These are phyloP conservation scores for Odonthalia washingtoniensis DNA, from an alignment of 31 red algal genomes.

Conservation along the genomic window DNA sequence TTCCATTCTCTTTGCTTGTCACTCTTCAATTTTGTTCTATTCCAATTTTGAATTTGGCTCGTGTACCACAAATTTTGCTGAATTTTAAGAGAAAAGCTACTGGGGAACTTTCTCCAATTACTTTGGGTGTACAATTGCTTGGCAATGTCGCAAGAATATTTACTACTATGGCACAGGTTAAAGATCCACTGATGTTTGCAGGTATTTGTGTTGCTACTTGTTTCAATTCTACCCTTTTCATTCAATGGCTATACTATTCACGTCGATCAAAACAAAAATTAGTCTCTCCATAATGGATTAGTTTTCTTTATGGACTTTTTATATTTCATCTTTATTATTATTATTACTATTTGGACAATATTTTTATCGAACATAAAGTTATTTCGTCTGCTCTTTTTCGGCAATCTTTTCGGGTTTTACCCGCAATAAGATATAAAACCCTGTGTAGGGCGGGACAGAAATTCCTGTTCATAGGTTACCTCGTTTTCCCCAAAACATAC, in stretches of 20 bases:
- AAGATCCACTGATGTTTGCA: constrained; percentile 82
- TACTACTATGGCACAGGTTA: constrained; percentile 91
- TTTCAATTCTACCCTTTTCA: constrained; percentile 68
- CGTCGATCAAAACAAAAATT: neutral
- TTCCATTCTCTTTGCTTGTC: constrained; percentile 52
- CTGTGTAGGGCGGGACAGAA: no score
- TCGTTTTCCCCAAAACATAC: no score
- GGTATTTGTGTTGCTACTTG: constrained; percentile 59
- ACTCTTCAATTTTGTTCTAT: constrained; percentile 82
- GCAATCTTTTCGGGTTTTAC: no score
- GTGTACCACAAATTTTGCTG: constrained; percentile 85
- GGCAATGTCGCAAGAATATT: constrained; percentile 95
- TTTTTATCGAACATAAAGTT: no score
- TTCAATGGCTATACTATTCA: constrained; percentile 74
- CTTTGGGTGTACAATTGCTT: constrained; percentile 80
- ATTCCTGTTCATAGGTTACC: no score
- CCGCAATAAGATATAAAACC: no score
- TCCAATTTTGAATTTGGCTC: constrained; percentile 81
- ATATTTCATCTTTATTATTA: no score
- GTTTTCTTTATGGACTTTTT: no score
- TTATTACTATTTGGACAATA: no score
- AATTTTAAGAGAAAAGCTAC: constrained; percentile 76
- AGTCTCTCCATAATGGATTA: no score
- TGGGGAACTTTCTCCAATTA: constrained; percentile 84
- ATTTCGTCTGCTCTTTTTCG: no score